Evolutionary conservation across 495 filamentous ascomycete genomes (phyloP), one percentile per base, ranked within the genome.

Genomic region (Amorphotheca resinae): DNA sequence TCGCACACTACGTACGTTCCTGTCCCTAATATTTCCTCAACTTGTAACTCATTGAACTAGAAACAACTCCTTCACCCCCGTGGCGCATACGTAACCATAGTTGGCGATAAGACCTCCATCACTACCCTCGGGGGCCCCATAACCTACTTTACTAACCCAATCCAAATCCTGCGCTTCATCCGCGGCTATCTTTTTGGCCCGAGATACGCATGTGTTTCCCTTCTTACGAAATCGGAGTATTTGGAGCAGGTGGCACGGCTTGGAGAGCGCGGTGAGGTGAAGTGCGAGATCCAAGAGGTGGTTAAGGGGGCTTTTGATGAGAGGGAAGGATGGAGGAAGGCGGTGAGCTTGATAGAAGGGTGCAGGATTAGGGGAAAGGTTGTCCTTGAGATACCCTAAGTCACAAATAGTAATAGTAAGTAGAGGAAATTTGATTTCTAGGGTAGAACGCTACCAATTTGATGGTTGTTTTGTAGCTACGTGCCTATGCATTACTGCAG

Each of bases 1-100:
- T 59, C 12, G 12, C 40, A 1, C 16, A 32, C 20, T 58, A 53
- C 41, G 49, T 48, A 44, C 3, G 20, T 42, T 38, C 17, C 33
- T n/a, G n/a, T n/a, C n/a, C n/a, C n/a, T n/a, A n/a, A n/a, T n/a
- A 8, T 11, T 33, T 23, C 31, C 15, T 12, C 23, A 11, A 12
- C 26, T 18, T 34, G 9, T 4, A 21, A 33, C 32, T 14, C 33
- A 26, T 22, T 6, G 8, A 26, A n/a, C 7, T 17, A 55, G 40
- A 15, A 37, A 22, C 26, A 52, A 37, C 32, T 55, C 12, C 45
- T 58, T 12, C 45, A 52, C 11, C 38, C 48, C 7, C 31, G 34
- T 6, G 47, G 55, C 12, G 46, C 55, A 22, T 59, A 56, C 32
- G 46, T 56, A 8, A 59, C 56, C 1, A 54, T 59, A 16, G 56